Percentiles rank a stretch among this genome's conserved stretches.
These are phyloP conservation scores for Geum urbanum DNA, from an alignment of 306 rosid genomes.

Conservation along the genomic window DNA sequence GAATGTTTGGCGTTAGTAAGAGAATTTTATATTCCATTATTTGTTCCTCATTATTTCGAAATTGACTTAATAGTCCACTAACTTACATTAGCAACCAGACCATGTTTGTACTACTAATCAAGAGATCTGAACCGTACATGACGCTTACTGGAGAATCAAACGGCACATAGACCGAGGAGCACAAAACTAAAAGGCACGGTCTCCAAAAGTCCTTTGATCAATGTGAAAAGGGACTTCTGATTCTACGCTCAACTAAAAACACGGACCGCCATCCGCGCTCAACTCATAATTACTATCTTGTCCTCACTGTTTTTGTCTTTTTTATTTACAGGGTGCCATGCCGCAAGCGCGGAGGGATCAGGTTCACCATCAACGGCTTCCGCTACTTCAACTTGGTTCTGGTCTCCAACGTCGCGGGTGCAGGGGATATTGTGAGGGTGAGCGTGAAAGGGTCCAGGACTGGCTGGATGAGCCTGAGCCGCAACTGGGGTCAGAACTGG, in stretches of 20 bases:
- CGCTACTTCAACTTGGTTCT: constrained; percentile 85
- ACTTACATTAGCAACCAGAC: background rate
- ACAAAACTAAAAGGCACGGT: constrained; percentile 11
- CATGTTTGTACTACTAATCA: background rate
- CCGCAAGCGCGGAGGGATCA: constrained; percentile 80
- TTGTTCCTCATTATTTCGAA: background rate
- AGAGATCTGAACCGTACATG: constrained; percentile 5
- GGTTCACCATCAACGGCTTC: constrained; percentile 81
- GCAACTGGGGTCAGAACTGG: constrained; percentile 99
- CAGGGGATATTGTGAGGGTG: constrained; percentile 72
- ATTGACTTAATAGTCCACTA: background rate
- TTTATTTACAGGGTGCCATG: constrained; percentile 86
- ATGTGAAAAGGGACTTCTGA: background rate
- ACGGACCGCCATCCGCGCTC: constrained; percentile 13
- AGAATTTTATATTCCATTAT: background rate
- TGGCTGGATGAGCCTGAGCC: constrained; percentile 79
- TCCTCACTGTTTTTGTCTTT: constrained; percentile 3
- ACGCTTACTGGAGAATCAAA: background rate
- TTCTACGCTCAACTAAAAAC: constrained; percentile 17
- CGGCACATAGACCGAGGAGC: constrained; percentile 4
- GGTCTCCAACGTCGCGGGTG: constrained; percentile 92
- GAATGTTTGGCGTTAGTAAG: background rate
- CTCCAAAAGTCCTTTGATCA: constrained; percentile 8
- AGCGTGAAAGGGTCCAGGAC: constrained; percentile 75
- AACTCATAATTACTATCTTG: background rate